Base-by-base conservation (phyloP, 345 rosid species). In the Populus alba region DNA sequence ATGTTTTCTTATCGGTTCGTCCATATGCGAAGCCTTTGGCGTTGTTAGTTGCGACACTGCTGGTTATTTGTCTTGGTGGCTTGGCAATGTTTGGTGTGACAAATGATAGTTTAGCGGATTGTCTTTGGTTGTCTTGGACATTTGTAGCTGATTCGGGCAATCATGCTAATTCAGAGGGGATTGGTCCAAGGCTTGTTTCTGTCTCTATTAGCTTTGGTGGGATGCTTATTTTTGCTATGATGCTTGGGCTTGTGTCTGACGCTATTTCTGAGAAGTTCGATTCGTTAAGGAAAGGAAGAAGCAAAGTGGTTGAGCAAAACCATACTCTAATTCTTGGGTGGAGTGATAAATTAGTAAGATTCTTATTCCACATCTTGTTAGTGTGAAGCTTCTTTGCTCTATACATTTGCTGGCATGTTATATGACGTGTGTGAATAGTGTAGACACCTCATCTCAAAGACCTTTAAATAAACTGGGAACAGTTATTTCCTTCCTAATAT, bases 161-260 rank as follows among this genome's bases (percentile, higher is more conserved):
- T 76, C 92, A 91, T 87, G 90, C 93, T 45, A 83, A 82, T 72
- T 88, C 95, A 10, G 95, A 90, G 79, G 91, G 93, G 66, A 75
- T 87, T 75, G 92, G 93, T 80, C 90, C 89, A 8, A 83, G 90
- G 78, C 85, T 91, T 16, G 96, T 88, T 83, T 91, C 93, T 11
- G 90, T 91, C 76, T 90, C 89, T 6, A 91, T 90, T 69, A 87
- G 93, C 87, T 91, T 91, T 63, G 93, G 93, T 59, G 93, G 96
- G 72, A 91, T 91, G 96, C 93, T 91, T 81, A 87, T 90, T 79
- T 91, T 91, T 72, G 96, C 93, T 9, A 90, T 90, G 93, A 90
- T 91, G 93, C 91, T 90, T 75, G 96, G 92, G 75, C 93, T 91
- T 79, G 93, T 91, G 57, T 88, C 91, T 75, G 92, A 90, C 86